Conservation (phyloP, 2,329 filamentous ascomycete species). For the Botryotinia convoluta region DNA sequence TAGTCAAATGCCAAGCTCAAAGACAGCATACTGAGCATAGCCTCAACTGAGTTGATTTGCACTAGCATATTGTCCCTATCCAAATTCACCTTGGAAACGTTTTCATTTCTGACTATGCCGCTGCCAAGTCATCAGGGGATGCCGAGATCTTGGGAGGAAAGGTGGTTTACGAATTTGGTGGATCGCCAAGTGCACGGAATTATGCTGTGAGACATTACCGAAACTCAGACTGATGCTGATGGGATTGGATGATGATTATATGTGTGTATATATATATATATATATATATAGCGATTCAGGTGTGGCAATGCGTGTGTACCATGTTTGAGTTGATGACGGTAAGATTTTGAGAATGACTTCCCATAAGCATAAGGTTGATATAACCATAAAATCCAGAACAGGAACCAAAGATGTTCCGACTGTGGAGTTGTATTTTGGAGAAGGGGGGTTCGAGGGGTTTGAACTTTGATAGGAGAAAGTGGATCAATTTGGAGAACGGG, state of each 20-base stretch:
- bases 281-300: background rate
- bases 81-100: background rate
- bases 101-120: slow-evolving; percentile 12
- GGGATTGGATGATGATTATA: background rate
- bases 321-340: background rate
- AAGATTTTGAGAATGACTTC: background rate
- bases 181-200: slow-evolving; percentile 21
- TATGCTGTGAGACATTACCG: slow-evolving; percentile 15
- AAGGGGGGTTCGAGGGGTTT: slow-evolving; percentile 1
- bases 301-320: background rate
- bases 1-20: slow-evolving; percentile 2
- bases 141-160: slow-evolving; percentile 21
- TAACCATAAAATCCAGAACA: background rate
- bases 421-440: background rate
- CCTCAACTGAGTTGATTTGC: slow-evolving; percentile 5
- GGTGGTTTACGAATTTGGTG: slow-evolving; percentile 15
- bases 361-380: background rate
- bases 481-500: background rate
- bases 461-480: slow-evolving; percentile 4
- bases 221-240: slow-evolving; percentile 3
- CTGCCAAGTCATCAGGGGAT: slow-evolving; percentile 14
- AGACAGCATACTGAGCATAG: slow-evolving; percentile 3
- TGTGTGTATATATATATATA: background rate
- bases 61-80: slow-evolving; percentile 7
- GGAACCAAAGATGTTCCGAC: background rate